Percentiles rank a stretch among this genome's conserved stretches.
These are phyloP conservation scores for Carnegiea gigantea DNA, from an alignment of 179 eudicot genomes.

Conservation along the genomic window DNA sequence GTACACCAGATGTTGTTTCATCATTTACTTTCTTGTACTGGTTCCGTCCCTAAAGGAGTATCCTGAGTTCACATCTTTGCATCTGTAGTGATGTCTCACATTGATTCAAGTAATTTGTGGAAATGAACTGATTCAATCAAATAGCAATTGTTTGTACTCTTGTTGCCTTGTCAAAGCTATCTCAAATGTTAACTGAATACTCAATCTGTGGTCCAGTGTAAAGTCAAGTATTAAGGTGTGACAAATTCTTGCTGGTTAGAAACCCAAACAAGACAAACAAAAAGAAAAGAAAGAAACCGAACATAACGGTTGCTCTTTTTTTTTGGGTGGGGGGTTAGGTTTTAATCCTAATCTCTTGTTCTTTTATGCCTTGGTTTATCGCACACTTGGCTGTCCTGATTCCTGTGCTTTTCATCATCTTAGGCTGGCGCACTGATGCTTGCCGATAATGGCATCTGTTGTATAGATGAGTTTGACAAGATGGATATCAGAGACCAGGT, in stretches of 20 bases:
- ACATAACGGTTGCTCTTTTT: too few relatives aligned
- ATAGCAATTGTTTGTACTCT: neutral
- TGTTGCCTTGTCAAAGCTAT: neutral
- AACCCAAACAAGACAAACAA: too few relatives aligned
- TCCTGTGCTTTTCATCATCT: slow-evolving; percentile 12
- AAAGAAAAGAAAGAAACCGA: too few relatives aligned
- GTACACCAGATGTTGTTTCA: neutral
- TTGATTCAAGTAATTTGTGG: neutral
- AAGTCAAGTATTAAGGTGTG: neutral
- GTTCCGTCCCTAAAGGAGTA: neutral
- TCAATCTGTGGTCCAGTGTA: neutral
- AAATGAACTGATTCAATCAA: neutral
- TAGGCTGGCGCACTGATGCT: slow-evolving; percentile 99
- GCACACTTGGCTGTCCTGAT: slow-evolving; percentile 22
- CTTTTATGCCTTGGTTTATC: neutral
- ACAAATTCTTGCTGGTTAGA: too few relatives aligned
- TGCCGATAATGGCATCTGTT: slow-evolving; percentile 94
- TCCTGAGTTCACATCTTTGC: neutral
- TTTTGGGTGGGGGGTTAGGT: too few relatives aligned
- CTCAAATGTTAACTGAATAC: neutral
- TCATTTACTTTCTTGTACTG: neutral
- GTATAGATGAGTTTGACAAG: slow-evolving; percentile 98
- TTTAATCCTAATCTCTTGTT: too few relatives aligned
- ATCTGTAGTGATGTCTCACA: neutral
- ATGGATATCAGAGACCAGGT: slow-evolving; percentile 99